Evolutionary conservation across 2,329 filamentous ascomycete species (phyloP), one percentile per base, ranked within the genome.

Genomic region (Ophiostoma quercus): DNA sequence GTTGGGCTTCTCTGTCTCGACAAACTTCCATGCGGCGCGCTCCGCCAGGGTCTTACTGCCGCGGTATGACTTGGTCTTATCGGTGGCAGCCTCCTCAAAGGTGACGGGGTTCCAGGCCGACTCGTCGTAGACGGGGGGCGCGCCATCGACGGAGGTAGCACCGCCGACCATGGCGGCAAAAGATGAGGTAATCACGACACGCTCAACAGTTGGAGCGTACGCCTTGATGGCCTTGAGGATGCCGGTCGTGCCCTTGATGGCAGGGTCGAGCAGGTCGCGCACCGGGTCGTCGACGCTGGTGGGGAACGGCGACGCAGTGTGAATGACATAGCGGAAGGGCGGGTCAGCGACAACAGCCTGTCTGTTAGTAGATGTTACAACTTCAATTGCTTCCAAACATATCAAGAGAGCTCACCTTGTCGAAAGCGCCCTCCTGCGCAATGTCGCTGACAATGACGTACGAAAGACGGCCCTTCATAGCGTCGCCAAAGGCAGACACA

Each of bases 1-100:
- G 43, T 73, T 75, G 51, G 83, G 82, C 68, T 79, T 79, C 2
- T 70, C 66, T 6, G 75, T 71, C 19, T 74, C 74, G 39, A 85
- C 79, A 34, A 84, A 86, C 47, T 84, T 81, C 84, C 84, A 86
- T 0, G 82, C 83, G 0, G 84, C 81, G 70, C 78, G 78, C 79
- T 87, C 84, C 60, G 84, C 84, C 0, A 83, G 78, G 66, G 79
- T 84, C 79, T 87, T 86, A 75, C 82, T 84, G 3, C 82, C 84
- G 71, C 83, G 82, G 79, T 87, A 87, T 54, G 81, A 82, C 14
- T 71, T 68, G 79, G 75, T 51, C 22, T 67, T 60, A 11, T 29
- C 43, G 2, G 78, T 80, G 3, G 79, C 74, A 1, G 78, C 77
- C 32, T 76, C 76, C 37, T 80, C 80, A 69, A 81, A 78, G 2